Evolutionary conservation across 768 basidiomycete genomes (phyloP).

Genomic region (Russula abietina): DNA sequence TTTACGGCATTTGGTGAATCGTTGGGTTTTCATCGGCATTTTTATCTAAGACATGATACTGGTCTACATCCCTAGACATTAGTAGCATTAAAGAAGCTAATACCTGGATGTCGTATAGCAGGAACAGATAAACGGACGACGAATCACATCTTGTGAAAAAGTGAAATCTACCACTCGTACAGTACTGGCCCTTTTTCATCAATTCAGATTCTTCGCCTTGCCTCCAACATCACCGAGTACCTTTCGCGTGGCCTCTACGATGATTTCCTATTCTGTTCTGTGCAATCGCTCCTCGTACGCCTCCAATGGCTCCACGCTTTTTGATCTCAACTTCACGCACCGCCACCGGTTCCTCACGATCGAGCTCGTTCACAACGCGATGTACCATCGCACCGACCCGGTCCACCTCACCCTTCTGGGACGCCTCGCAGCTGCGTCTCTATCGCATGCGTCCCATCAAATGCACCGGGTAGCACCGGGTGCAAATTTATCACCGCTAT

Average conservation of each 20-base stretch:
- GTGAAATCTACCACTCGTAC: constrained; percentile 11
- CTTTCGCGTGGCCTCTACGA: constrained; percentile 77
- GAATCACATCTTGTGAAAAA: background rate
- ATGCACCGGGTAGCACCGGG: constrained; percentile 92
- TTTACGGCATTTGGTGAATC: constrained; percentile 14
- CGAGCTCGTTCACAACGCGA: constrained; percentile 87
- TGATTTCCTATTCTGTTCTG: constrained; percentile 78
- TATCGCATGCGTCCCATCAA: constrained; percentile 91
- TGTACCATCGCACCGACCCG: constrained; percentile 90
- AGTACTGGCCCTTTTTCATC: constrained; percentile 6
- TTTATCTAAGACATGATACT: background rate
- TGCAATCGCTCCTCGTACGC: constrained; percentile 76
- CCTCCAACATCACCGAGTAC: constrained; percentile 49
- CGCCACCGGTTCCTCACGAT: constrained; percentile 82
- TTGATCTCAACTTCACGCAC: constrained; percentile 71
- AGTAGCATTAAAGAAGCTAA: constrained; percentile 1
- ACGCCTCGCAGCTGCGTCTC: constrained; percentile 86
- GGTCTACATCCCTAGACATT: constrained; percentile 12
- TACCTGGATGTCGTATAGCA: background rate
- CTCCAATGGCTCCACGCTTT: constrained; percentile 64
- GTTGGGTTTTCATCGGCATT: background rate
- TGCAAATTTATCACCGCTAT: constrained; percentile 95
- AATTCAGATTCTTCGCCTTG: constrained; percentile 7
- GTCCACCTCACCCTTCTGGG: constrained; percentile 71
- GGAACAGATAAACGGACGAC: background rate